Evolutionary conservation across 306 rosid genomes (phyloP), one percentile per base, ranked within the genome.

Genomic region (Quercus mongolica): DNA sequence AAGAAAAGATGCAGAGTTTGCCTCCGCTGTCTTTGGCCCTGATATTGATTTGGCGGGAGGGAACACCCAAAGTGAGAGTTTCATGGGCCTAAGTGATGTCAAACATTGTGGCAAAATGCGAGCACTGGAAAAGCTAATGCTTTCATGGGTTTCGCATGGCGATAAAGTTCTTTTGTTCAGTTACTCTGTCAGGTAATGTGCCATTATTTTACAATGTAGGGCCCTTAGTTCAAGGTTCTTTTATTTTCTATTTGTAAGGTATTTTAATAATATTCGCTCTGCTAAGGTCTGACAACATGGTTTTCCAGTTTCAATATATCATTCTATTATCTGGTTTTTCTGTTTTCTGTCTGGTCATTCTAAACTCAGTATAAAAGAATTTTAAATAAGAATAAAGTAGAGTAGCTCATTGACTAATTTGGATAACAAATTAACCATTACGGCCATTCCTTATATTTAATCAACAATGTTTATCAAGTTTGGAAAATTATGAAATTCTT

Each of bases 131-230:
- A 92, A 91, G 63, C 84, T 94, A 59, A 70, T 94, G 80, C 81
- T 57, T 68, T 87, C 98, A 31, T 94, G 98, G 98, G 75, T 86
- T 80, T 82, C 87, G 59, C 86, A 82, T 31, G 91, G 98, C n/a
- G 97, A 94, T 86, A 94, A 94, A 89, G 88, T 92, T 84, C 98
- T 94, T 80, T 70, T 94, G 89, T 94, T 94, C 85, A 94, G 98
- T 85, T 91, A 92, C 85, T 94, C 95, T 61, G 98, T 92, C 84
- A 91, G 97, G 98, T 83, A 74, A 80, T 54, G 5, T 41, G 35
- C 69, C 54, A 52, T 30, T 26, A 3, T 20, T 58, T 19, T 74
- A 25, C 33, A 30, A 26, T 63, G 19, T 4, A n/a, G 31, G 3
- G 56, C 74, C 11, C 2, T 65, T 12, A 61, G 17, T 56, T 11